Base-by-base conservation (phyloP, 2,329 filamentous ascomycete genomes). In the Venturia oleaginea region DNA sequence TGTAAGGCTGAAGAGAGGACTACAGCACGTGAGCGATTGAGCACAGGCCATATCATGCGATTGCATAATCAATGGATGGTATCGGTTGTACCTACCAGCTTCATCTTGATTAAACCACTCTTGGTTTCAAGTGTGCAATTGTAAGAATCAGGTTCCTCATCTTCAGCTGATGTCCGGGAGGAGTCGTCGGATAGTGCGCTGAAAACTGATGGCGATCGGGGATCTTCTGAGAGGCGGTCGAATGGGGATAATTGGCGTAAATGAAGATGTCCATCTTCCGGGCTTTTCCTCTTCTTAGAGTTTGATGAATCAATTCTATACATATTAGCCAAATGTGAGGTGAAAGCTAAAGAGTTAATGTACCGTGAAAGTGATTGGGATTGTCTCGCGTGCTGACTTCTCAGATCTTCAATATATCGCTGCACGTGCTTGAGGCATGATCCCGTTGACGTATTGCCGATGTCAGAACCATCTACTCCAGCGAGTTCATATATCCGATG, bases 371-470 rank as follows among this genome's bases (percentile, higher is more conserved):
- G 7, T 57, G 15, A 32, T 2, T 30, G 42, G 17, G 38, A 15
- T 24, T 30, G 42, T 13, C 22, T 24, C 38, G 51, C 60, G 2
- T 11, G 24, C 32, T n/a, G 30, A 15, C 22, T 46, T 17, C 48
- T 30, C n/a, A 63, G 19, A 27, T 64, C 62, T 24, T 77, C 74
- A 0, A 81, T 67, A 61, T 81, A 80, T 1, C 70, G 69, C 61
- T 81, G 79, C 0, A 81, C 70, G 0, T 72, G 65, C 60, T 77
- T 73, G 0, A 80, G 70, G 42, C 75, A 76, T 6, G 69, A 64
- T 4, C 51, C 32, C 6, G 19, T 30, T 7, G 62, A 63, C 8
- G 30, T 57, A 22, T 61, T 61, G 1, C n/a, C 40, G 6, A 17
- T 3, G n/a, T 57, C 51, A 8, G 30, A 19, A 17, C 57, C 63